Conservation (phyloP, 495 filamentous ascomycete genomes). For the Neurospora terricola region DNA sequence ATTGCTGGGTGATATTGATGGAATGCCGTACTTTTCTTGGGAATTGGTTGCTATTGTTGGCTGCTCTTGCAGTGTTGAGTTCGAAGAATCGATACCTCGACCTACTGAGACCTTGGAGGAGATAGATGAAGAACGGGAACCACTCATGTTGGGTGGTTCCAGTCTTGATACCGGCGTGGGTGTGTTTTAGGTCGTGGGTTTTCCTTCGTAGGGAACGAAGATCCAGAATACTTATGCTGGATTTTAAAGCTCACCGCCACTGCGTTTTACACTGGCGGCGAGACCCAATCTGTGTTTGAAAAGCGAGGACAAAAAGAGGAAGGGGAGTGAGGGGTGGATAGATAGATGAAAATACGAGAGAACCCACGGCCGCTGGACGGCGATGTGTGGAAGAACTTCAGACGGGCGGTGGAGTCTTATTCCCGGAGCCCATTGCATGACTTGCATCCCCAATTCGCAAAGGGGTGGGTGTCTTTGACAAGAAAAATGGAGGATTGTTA, state of each 20-base stretch:
- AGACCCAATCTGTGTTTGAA: neutral
- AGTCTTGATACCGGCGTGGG: neutral
- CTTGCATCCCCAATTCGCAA: neutral
- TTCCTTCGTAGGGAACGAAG: too few species aligned
- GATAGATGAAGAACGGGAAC: neutral
- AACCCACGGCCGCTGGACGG: neutral
- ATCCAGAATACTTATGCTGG: neutral
- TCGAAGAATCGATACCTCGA: neutral
- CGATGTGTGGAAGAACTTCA: neutral
- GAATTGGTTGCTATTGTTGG: neutral
- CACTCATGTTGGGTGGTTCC: neutral
- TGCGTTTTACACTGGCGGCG: neutral
- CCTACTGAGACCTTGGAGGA: neutral
- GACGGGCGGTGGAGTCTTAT: neutral
- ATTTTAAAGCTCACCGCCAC: neutral
- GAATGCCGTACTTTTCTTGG: neutral
- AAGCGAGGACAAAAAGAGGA: neutral
- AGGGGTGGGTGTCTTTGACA: neutral
- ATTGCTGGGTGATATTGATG: neutral
- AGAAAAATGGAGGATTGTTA: neutral
- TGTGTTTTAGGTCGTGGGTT: neutral
- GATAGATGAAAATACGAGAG: neutral
- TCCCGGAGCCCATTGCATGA: neutral
- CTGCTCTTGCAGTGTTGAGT: neutral
- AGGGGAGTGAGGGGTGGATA: neutral